Conservation (phyloP, 441 rosid genomes). For the Geranium incanum region DNA sequence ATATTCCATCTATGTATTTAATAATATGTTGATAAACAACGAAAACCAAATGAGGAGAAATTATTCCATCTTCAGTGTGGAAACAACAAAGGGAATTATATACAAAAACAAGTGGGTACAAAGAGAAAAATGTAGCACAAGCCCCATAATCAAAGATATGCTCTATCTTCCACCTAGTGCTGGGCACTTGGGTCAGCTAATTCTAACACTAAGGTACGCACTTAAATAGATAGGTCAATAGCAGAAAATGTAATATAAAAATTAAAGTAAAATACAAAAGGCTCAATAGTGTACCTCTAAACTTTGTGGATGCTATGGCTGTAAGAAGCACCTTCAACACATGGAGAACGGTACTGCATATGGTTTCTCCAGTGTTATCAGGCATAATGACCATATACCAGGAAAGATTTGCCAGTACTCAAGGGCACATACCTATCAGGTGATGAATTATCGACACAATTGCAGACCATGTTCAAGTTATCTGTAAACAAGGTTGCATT, state of each 20-base stretch:
- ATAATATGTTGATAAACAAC: neutral
- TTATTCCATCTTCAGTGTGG: neutral
- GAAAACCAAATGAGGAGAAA: neutral
- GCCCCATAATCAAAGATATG: no score
- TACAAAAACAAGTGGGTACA: neutral
- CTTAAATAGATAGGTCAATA: no score
- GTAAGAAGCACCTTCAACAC: conserved; percentile 96
- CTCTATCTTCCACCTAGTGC: no score
- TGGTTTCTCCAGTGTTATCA: conserved; percentile 25
- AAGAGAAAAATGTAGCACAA: no score
- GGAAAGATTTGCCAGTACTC: conserved; percentile 16
- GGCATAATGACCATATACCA: conserved; percentile 17
- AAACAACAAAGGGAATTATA: neutral
- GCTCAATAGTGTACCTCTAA: conserved; percentile 53
- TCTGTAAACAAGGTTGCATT: conserved; percentile 78
- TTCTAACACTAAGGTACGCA: no score
- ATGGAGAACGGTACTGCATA: conserved; percentile 83
- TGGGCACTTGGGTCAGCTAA: no score
- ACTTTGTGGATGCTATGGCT: conserved; percentile 91
- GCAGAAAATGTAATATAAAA: no score
- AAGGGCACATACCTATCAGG: conserved; percentile 67
- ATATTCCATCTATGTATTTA: neutral
- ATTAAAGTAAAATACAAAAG: no score
- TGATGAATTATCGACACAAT: conserved; percentile 89
- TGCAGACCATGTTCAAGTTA: conserved; percentile 83